Conservation (phyloP, 345 rosid genomes). For the Arabis alpina region DNA sequence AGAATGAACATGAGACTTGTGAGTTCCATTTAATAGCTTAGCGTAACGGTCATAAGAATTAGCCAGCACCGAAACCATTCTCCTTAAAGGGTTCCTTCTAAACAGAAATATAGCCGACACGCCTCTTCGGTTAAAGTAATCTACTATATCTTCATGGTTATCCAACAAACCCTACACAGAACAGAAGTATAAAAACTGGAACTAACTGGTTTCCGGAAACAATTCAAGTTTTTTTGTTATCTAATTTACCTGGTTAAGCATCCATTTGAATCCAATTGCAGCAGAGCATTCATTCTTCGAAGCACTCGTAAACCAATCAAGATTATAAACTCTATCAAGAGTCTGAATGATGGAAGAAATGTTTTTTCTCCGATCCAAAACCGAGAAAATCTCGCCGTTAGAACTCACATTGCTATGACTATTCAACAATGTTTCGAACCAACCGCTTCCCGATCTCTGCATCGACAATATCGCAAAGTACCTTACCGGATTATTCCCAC, state of each 20-base stretch:
- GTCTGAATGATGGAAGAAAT: constrained; percentile 62
- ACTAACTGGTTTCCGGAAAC: neutral
- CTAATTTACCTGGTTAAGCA: constrained; percentile 85
- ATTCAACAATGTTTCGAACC: constrained; percentile 96
- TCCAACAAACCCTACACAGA: constrained; percentile 70
- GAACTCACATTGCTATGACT: constrained; percentile 92
- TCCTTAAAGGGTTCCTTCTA: constrained; percentile 75
- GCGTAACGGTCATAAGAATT: constrained; percentile 87
- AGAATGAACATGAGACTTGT: constrained; percentile 98
- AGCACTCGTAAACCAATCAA: constrained; percentile 89
- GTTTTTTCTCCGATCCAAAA: constrained; percentile 65
- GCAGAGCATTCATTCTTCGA: constrained; percentile 97
- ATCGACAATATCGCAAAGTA: constrained; percentile 86
- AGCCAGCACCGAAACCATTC: constrained; percentile 85
- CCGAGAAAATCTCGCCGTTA: constrained; percentile 90
- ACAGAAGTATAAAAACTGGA: neutral
- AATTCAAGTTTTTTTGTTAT: neutral
- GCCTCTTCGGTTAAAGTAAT: constrained; percentile 86
- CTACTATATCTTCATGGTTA: constrained; percentile 65
- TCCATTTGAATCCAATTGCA: constrained; percentile 98
- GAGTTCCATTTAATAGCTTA: constrained; percentile 90
- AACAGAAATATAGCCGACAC: constrained; percentile 77
- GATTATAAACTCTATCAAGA: constrained; percentile 83
- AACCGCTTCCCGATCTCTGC: constrained; percentile 99
- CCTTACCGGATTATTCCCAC: constrained; percentile 73